phyloP scores from a whole-genome alignment of 768 basidiomycete species.

The Tricholoma matsutake region DNA sequence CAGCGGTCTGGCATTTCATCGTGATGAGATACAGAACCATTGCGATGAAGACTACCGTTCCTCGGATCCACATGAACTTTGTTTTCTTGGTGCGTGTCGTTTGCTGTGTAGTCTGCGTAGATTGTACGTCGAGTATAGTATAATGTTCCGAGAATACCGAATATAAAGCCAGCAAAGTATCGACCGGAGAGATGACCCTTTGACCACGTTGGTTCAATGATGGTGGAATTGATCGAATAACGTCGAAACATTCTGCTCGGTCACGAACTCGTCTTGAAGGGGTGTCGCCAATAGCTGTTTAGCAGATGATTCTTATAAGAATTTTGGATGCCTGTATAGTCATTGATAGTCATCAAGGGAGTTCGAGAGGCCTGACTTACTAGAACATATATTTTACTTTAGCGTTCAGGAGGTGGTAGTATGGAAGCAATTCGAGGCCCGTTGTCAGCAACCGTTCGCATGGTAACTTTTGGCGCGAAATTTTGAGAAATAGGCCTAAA shows the following conservation, averaged over 20 bases:
- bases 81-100: not conserved
- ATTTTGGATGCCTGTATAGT: not conserved
- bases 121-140: constrained; percentile 3
- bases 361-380: not conserved
- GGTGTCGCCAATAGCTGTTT: not conserved
- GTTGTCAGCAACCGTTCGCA: no score
- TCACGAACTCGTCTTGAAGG: not conserved
- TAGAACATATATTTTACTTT: not conserved
- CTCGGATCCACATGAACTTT: not conserved
- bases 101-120: constrained; percentile 3
- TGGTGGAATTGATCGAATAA: not conserved
- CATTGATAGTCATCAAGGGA: not conserved
- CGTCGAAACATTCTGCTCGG: not conserved
- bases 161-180: not conserved
- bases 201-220: not conserved
- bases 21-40: not conserved
- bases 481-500: no score
- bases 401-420: no score
- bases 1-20: not conserved
- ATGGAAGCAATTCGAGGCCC: no score
- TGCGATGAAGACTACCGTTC: not conserved
- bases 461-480: no score
- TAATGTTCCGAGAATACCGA: constrained; percentile 6
- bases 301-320: not conserved
- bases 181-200: not conserved